phyloP scores from a whole-genome alignment of 768 basidiomycete genomes.

The Psilocybe cubensis region DNA sequence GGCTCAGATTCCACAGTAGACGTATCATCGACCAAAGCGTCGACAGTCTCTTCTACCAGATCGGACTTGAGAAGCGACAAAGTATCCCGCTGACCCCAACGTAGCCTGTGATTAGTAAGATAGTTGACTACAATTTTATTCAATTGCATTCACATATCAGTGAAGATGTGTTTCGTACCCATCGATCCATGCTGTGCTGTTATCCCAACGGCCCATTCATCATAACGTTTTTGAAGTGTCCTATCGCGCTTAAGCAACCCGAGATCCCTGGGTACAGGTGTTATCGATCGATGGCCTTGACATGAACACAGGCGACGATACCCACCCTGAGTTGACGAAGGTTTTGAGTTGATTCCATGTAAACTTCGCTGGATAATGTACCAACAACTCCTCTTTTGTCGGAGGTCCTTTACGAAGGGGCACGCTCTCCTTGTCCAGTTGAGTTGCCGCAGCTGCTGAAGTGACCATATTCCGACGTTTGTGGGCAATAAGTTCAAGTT shows the following conservation, averaged over 20 bases:
- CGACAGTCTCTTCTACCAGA: slow-evolving; percentile 36
- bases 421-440: slow-evolving; percentile 28
- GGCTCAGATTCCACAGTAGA: slow-evolving; percentile 41
- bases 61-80: slow-evolving; percentile 62
- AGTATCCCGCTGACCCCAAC: slow-evolving; percentile 75
- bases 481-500: neutral
- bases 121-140: slow-evolving; percentile 59
- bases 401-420: slow-evolving; percentile 63
- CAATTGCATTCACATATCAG: neutral
- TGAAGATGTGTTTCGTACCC: slow-evolving; percentile 43
- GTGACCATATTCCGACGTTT: neutral
- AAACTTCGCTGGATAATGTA: slow-evolving; percentile 74
- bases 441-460: neutral
- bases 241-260: slow-evolving; percentile 78
- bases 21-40: slow-evolving; percentile 12
- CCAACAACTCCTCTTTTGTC: slow-evolving; percentile 65
- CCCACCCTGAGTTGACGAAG: slow-evolving; percentile 79
- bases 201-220: slow-evolving; percentile 58
- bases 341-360: slow-evolving; percentile 78
- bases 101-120: slow-evolving; percentile 67
- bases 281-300: neutral
- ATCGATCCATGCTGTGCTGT: slow-evolving; percentile 65
- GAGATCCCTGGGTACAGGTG: slow-evolving; percentile 72
- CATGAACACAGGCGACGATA: neutral
- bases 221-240: slow-evolving; percentile 68